A percentile compares a stretch with the other conserved stretches of the same genome.
phyloP scores from a whole-genome alignment of 371 early-diverging fungal genomes.

The Apophysomyces trapeziformis region DNA sequence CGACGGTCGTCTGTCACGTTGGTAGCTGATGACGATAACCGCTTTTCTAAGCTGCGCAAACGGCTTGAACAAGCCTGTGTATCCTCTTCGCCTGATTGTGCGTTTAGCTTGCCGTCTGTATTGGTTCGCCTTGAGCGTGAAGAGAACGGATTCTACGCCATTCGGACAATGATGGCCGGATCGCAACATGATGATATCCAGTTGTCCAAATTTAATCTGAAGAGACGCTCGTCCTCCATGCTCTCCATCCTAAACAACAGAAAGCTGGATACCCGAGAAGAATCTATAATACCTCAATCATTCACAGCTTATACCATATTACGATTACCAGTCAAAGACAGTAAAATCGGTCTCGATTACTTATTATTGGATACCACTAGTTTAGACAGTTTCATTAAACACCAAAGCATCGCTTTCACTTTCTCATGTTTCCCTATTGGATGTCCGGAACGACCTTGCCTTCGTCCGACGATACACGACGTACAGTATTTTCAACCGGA shows the following conservation, averaged over 20 bases:
- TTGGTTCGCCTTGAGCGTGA: slow-evolving; percentile 58
- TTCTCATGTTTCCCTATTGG: slow-evolving; percentile 58
- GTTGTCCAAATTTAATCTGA: slow-evolving; percentile 17
- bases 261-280: slow-evolving; percentile 1
- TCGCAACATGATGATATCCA: slow-evolving; percentile 22
- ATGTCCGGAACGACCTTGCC: slow-evolving; percentile 58
- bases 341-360: slow-evolving; percentile 60
- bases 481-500: slow-evolving; percentile 56
- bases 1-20: slow-evolving; percentile 7
- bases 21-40: slow-evolving; percentile 24
- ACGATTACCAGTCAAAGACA: slow-evolving; percentile 42
- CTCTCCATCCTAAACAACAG: slow-evolving; percentile 18
- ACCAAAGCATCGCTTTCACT: slow-evolving; percentile 61
- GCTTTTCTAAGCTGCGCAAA: slow-evolving; percentile 43
- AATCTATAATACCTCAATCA: slow-evolving; percentile 33
- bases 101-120: slow-evolving; percentile 60
- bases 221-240: slow-evolving; percentile 19
- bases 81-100: slow-evolving; percentile 64
- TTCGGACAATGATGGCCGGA: slow-evolving; percentile 21
- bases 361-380: slow-evolving; percentile 62
- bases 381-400: slow-evolving; percentile 55
- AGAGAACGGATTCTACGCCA: slow-evolving; percentile 41
- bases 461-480: slow-evolving; percentile 55
- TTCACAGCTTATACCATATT: slow-evolving; percentile 43
- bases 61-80: slow-evolving; percentile 56